Base-by-base conservation (phyloP, 768 basidiomycete genomes). In the Cantharellus cinnabarinus region DNA sequence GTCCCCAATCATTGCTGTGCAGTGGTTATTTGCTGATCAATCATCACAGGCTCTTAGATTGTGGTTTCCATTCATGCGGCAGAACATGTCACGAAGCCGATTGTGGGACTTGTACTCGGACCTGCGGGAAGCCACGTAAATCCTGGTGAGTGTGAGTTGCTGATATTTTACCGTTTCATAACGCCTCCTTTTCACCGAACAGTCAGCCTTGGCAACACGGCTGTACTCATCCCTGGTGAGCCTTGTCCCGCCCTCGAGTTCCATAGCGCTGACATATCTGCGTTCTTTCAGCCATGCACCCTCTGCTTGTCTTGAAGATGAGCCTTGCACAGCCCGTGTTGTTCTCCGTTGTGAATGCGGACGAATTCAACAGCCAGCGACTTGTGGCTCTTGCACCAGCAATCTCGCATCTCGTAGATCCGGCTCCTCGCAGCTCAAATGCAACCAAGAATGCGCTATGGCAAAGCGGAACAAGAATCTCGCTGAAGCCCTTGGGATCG, bases 401-500 rank as follows among this genome's bases (percentile, higher is more conserved):
- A 74, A 76, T 57, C 71, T 79, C 2, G 66, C 70, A 0, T 76
- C 75, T 3, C 71, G 74, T 63, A 65, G 52, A 10, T 7, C 10
- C 38, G 52, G 71, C 61, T 63, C 71, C 1, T 71, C 76, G 50
- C 68, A 71, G 51, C 72, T 82, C 4, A 84, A 85, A 63, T 99
- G 95, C 66, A 79, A 80, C 14, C 82, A 78, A 51, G 89, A 94
- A 50, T 99, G 95, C 64, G 74, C 73, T 42, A 74, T 89, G 56
- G 85, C 83, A 50, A 86, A 93, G 67, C 78, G 95, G 5, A 97
- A 95, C 64, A 87, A 83, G 0, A 73, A 80, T 41, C 70, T 99
- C 4, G 95, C 95, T 0, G 89, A 91, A 42, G 95, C 95, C 1
- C 70, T 99, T 3, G 91, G 93, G 0, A 94, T 98, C 65, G 82